Percentiles rank a stretch among this genome's conserved stretches.
Evolutionary conservation across 306 rosid genomes (phyloP).

Genomic region (Astragalus membranaceus): DNA sequence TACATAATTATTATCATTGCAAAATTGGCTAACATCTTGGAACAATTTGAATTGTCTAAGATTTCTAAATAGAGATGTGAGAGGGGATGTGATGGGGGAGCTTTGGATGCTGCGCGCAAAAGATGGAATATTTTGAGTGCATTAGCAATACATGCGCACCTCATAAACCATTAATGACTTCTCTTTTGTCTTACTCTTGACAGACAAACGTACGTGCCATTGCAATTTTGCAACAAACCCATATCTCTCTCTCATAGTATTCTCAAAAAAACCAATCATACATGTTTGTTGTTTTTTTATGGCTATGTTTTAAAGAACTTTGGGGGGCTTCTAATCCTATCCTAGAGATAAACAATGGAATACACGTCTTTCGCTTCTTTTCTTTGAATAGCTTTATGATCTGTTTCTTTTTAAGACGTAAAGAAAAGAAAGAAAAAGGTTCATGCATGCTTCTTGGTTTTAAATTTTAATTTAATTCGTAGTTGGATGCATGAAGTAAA

Average conservation of each 20-base stretch:
- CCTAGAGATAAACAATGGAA: slow-evolving; percentile 8
- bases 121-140: slow-evolving; percentile 25
- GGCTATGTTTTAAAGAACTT: not conserved
- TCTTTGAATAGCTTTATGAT: not conserved
- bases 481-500: slow-evolving; percentile 12
- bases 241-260: not conserved
- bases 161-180: slow-evolving; percentile 15
- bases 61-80: not conserved
- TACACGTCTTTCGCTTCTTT: slow-evolving; percentile 12
- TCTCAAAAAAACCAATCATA: not conserved
- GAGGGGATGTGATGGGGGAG: not conserved
- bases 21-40: not conserved
- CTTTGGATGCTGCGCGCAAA: slow-evolving; percentile 34
- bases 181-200: slow-evolving; percentile 28
- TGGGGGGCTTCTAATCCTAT: not conserved
- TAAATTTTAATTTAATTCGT: slow-evolving; percentile 6
- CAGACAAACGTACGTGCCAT: slow-evolving; percentile 25
- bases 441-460: not conserved
- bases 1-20: too few species aligned
- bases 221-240: slow-evolving; percentile 28
- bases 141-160: slow-evolving; percentile 20
- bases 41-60: not conserved
- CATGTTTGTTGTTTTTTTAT: not conserved
- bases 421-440: not conserved
- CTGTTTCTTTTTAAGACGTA: not conserved